These are phyloP conservation scores for Cucumis melo DNA, from an alignment of 306 rosid species.

Conservation along the genomic window DNA sequence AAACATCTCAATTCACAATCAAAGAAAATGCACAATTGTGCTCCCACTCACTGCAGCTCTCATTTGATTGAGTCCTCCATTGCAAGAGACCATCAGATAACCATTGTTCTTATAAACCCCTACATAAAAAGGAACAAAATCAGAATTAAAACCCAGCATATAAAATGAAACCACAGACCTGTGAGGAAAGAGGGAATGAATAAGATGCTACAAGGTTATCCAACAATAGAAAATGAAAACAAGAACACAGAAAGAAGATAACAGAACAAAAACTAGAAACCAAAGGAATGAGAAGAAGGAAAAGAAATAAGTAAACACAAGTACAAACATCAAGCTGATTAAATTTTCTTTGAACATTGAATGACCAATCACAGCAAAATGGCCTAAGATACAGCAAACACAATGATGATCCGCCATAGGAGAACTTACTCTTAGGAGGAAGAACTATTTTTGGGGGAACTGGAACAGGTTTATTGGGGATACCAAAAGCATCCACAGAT, in stretches of 20 bases:
- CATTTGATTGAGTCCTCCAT: constrained; percentile 97
- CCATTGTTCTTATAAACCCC: constrained; percentile 92
- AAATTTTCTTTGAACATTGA: neutral
- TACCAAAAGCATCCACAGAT: constrained; percentile 17
- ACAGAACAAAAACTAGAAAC: neutral
- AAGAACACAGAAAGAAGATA: neutral
- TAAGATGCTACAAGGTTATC: neutral
- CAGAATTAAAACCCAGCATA: constrained; percentile 1
- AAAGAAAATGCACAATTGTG: neutral
- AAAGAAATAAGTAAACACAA: neutral
- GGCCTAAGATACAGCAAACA: neutral
- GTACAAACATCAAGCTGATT: neutral
- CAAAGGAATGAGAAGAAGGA: too few relatives aligned
- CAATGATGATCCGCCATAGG: neutral
- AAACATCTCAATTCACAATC: neutral
- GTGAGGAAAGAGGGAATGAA: neutral
- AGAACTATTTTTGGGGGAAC: constrained; percentile 36
- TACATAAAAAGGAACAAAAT: constrained; percentile 11
- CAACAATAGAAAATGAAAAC: neutral
- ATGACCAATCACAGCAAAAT: neutral
- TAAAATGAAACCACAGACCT: neutral
- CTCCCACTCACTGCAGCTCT: constrained; percentile 81
- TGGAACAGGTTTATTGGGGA: constrained; percentile 24
- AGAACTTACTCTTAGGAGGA: constrained; percentile 85
- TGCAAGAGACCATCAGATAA: constrained; percentile 87